Conservation (phyloP, 108 stramenopile species). For the Discostella stelligeroides region DNA sequence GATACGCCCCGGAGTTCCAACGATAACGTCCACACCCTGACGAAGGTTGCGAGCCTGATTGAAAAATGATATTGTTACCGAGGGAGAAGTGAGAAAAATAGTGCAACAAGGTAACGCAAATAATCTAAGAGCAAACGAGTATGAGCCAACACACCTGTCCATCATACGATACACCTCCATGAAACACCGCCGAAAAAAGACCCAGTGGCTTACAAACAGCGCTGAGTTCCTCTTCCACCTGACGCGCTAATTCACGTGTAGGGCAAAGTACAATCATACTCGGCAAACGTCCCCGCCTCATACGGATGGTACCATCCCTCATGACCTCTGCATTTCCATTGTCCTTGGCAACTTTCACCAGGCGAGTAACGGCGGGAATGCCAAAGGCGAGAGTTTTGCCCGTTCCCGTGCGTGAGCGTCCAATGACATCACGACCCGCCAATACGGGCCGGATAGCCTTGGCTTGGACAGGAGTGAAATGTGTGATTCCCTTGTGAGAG, state of each 20-base stretch:
- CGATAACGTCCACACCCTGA: constrained; percentile 92
- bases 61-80: background rate
- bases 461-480: constrained; percentile 92
- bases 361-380: constrained; percentile 84
- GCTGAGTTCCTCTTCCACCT: constrained; percentile 92
- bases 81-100: background rate
- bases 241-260: constrained; percentile 98
- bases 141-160: constrained; percentile 66
- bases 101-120: background rate
- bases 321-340: constrained; percentile 56
- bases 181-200: constrained; percentile 85
- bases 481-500: constrained; percentile 77
- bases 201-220: constrained; percentile 76
- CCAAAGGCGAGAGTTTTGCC: constrained; percentile 99
- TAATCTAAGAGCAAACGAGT: background rate
- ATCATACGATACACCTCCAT: constrained; percentile 97
- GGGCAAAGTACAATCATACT: constrained; percentile 96
- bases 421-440: constrained; percentile 94
- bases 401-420: constrained; percentile 96
- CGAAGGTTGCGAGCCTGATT: constrained; percentile 73
- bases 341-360: constrained; percentile 53
- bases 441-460: constrained; percentile 88
- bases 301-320: constrained; percentile 53
- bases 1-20: constrained; percentile 98
- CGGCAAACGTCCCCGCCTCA: constrained; percentile 82